Evolutionary conservation across 495 filamentous ascomycete genomes (phyloP).

Genomic region (Trichoderma erinaceum): DNA sequence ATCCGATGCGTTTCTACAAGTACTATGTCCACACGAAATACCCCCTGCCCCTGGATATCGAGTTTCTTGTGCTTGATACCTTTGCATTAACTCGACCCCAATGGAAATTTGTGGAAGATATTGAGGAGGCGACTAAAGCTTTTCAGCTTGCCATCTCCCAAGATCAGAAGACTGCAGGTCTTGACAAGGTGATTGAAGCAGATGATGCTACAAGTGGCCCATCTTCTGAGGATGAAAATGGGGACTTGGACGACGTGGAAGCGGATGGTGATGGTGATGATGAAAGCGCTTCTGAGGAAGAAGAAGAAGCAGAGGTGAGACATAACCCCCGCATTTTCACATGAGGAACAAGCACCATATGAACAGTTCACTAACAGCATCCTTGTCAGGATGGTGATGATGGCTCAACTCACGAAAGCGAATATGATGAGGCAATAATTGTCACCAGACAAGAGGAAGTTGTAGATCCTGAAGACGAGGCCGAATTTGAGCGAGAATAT

Average conservation of each 20-base stretch:
- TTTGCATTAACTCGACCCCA: constrained; percentile 77
- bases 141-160: constrained; percentile 84
- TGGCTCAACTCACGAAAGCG: constrained; percentile 46
- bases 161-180: constrained; percentile 73
- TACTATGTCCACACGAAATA: constrained; percentile 97
- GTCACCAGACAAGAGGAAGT: constrained; percentile 87
- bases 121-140: constrained; percentile 75
- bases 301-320: constrained; percentile 41
- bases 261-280: constrained; percentile 31
- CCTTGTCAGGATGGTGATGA: constrained; percentile 36
- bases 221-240: constrained; percentile 62
- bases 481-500: constrained; percentile 96
- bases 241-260: constrained; percentile 47
- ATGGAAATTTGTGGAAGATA: constrained; percentile 75
- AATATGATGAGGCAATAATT: constrained; percentile 74
- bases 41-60: constrained; percentile 88
- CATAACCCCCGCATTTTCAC: neutral
- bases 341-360: neutral
- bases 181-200: constrained; percentile 57
- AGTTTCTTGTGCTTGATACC: constrained; percentile 93
- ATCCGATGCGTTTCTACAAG: constrained; percentile 34
- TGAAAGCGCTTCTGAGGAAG: constrained; percentile 31
- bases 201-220: constrained; percentile 62
- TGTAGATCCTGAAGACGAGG: constrained; percentile 87
- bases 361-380: constrained; percentile 18